Evolutionary conservation across 1,284 basidiomycete species (phyloP).

Genomic region (Trichosporon sp.): DNA sequence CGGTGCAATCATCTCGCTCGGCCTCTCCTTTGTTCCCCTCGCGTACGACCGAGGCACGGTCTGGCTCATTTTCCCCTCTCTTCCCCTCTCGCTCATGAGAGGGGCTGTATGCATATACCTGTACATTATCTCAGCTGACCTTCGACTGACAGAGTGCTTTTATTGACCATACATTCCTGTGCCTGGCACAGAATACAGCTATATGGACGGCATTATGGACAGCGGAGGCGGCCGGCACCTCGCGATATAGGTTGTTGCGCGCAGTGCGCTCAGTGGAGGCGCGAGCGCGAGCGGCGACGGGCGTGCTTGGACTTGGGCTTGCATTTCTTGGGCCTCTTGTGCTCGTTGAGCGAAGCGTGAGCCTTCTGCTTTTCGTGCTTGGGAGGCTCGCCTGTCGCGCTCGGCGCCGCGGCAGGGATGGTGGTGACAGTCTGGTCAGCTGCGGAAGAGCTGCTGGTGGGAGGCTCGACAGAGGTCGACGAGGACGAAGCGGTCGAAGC

Average conservation of each 20-base stretch:
- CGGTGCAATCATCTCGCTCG: not conserved
- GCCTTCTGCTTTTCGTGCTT: not conserved
- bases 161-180: not conserved
- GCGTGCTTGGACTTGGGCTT: not conserved
- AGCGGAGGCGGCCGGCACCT: not conserved
- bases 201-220: not conserved
- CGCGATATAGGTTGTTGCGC: no score
- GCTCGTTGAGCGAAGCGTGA: no score
- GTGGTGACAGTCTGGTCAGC: not conserved
- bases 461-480: not conserved
- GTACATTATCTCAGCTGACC: not conserved
- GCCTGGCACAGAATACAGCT: not conserved
- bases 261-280: not conserved
- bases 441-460: no score
- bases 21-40: conserved; percentile 24
- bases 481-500: not conserved
- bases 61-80: conserved; percentile 16
- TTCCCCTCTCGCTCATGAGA: conserved; percentile 15
- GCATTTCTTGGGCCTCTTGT: not conserved
- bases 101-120: not conserved
- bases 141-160: not conserved
- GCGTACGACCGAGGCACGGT: not conserved
- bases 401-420: no score
- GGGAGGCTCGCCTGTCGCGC: no score
- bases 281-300: not conserved